Conservation (phyloP, 163 green algal genomes). For the Scenedesmus sp. region DNA sequence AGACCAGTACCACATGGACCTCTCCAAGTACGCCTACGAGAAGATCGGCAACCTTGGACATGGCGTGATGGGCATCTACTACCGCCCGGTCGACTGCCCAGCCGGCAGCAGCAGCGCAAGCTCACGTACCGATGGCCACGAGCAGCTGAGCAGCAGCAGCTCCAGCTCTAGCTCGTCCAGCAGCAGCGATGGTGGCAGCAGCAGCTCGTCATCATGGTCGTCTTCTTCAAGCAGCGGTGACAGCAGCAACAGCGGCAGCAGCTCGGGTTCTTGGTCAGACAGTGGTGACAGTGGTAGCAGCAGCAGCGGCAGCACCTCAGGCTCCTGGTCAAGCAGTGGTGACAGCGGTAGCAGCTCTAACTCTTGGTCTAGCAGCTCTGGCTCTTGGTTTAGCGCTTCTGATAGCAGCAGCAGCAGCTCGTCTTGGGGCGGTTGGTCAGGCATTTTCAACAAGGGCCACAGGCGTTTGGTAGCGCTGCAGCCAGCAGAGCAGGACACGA, state of each 20-base stretch:
- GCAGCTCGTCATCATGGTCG: background rate
- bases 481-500: background rate
- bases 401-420: background rate
- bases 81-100: constrained; percentile 58
- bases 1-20: constrained; percentile 68
- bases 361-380: background rate
- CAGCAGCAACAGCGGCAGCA: background rate
- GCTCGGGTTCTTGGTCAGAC: too few species aligned
- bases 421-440: background rate
- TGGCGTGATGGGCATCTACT: constrained; percentile 69
- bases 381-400: too few species aligned
- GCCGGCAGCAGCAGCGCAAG: too few species aligned
- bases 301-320: background rate
- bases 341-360: background rate
- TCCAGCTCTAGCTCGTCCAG: background rate
- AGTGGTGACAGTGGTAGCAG: background rate
- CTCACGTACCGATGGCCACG: too few species aligned
- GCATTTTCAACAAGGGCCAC: background rate
- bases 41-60: constrained; percentile 63
- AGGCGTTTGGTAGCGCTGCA: background rate
- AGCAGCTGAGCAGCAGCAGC: too few species aligned
- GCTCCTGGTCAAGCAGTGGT: too few species aligned
- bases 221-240: background rate
- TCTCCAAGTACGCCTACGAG: constrained; percentile 68
- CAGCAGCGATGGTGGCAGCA: background rate